Evolutionary conservation across 2,329 filamentous ascomycete genomes (phyloP), one percentile per base, ranked within the genome.

Genomic region (Claviceps sp.): DNA sequence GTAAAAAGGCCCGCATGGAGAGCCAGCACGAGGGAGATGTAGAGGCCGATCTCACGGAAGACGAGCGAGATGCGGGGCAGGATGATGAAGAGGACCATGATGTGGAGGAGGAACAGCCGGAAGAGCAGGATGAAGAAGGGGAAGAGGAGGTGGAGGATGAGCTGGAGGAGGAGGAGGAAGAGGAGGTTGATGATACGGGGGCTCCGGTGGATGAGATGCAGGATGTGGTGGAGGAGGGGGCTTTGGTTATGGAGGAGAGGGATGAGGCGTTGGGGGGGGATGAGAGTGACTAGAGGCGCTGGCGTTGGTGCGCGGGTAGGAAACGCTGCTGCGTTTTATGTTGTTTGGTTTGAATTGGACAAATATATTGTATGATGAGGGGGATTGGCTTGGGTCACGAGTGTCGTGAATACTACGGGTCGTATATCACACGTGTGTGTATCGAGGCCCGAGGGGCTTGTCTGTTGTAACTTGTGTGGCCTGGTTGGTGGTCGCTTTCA

Each of bases 191-290:
- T 0, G 66, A 62, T 0, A 68, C 67, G 2, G 69, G 68, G 0
- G 71, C 70, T 2, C 70, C 4, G 10, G 45, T 22, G 4, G 73
- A 75, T 10, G 73, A 74, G 41, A 76, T 77, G 45, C 75, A 78
- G 42, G 76, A 78, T 49, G 72, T 73, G 4, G 68, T 71, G 10
- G 76, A 77, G 34, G 75, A 76, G 47, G 72, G 72, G 38, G 62
- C 72, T 50, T 16, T 40, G 40, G 68, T 70, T 17, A 70, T 70
- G 26, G 73, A 73, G 4, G 70, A 72, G 1, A 76, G 71, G 26
- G 81, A 83, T 53, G 82, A 85, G 57, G 82, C 80, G 13, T 64
- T 84, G 54, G 80, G 82, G 57, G 79, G 76, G 11, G 74, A 78
- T 50, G 80, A 82, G 55, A 81, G 78, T 58, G 78, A 81, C 52